Evolutionary conservation across 768 basidiomycete genomes (phyloP), one percentile per base, ranked within the genome.

Genomic region (Sistotremastrum suecicum): DNA sequence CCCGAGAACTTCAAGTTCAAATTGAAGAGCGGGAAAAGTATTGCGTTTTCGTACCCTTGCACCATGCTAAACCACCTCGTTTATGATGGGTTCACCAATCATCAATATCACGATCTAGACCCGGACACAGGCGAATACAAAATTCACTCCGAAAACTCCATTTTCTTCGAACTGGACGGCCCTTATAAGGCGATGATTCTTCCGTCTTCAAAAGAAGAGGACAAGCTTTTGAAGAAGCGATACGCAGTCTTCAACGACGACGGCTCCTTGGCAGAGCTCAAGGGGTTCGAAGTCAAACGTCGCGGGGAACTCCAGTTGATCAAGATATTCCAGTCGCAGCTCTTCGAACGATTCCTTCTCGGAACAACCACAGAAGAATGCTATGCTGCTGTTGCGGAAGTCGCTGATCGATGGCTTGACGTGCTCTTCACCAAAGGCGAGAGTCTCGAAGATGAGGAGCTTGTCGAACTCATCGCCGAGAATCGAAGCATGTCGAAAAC

Each of bases 21-120:
- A 58, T 72, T 97, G 48, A 67, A 69, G 39, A 82, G 74, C 54
- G 94, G 95, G 48, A 97, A 97, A 68, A 66, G 80, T 5, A 78
- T 97, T 51, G 68, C 71, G 5, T 80, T 99, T 55, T 97, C 92
- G 12, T 99, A 98, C 58, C 95, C 95, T 0, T 98, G 95, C 63
- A 98, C 92, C 4, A 99, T 99, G 94, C 77, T 99, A 50, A 99
- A 99, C 58, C 95, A 99, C 58, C 80, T 98, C 51, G 94, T 98
- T 37, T 75, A 98, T 56, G 91, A 83, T 34, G 69, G 82, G 55
- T 98, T 98, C 66, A 99, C 95, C 45, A 98, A 99, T 56, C 76
- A 98, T 51, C 94, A 98, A 60, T 99, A 99, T 60, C 95, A 98
- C 60, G 83, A 92, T 54, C 69, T 94, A 20, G 80, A 97, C 57